Evolutionary conservation across 1,284 basidiomycete species (phyloP).

Genomic region (Ganoderma lucidum): DNA sequence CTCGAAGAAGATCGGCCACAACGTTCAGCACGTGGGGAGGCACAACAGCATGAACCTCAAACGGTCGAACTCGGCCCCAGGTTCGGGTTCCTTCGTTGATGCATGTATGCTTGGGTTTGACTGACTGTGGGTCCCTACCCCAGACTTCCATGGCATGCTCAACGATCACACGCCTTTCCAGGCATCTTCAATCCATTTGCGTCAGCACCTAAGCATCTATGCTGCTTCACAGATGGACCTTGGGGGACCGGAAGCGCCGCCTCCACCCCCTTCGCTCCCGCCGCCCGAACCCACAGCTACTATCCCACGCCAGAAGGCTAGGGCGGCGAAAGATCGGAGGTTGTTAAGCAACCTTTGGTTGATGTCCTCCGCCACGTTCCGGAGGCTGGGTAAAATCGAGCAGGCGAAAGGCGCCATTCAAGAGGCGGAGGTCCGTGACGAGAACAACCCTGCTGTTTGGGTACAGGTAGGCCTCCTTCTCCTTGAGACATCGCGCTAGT

Average conservation of each 20-base stretch:
- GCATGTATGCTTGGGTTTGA: background rate
- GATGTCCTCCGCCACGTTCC: conserved; percentile 93
- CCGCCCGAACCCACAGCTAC: conserved; percentile 45
- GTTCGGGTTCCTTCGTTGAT: conserved; percentile 43
- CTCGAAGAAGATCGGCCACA: conserved; percentile 77
- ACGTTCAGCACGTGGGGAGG: conserved; percentile 70
- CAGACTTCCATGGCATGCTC: conserved; percentile 72
- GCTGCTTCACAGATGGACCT: conserved; percentile 41
- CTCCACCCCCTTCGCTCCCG: conserved; percentile 53
- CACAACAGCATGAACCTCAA: conserved; percentile 57
- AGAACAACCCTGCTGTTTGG: conserved; percentile 91
- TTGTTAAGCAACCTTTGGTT: conserved; percentile 92
- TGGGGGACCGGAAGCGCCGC: conserved; percentile 40
- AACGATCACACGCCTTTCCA: conserved; percentile 68
- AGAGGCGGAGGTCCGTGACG: conserved; percentile 92
- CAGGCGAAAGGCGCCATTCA: conserved; percentile 92
- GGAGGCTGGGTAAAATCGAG: conserved; percentile 88
- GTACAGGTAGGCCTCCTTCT: conserved; percentile 72
- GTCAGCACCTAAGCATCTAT: conserved; percentile 64
- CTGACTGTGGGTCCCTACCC: background rate
- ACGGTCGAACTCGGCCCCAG: conserved; percentile 69
- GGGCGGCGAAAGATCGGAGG: conserved; percentile 69
- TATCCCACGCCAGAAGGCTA: conserved; percentile 51
- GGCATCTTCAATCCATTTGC: conserved; percentile 88
- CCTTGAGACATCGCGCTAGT: conserved; percentile 17